These are phyloP conservation scores for Mycena galopus DNA, from an alignment of 768 basidiomycete genomes.

Conservation along the genomic window DNA sequence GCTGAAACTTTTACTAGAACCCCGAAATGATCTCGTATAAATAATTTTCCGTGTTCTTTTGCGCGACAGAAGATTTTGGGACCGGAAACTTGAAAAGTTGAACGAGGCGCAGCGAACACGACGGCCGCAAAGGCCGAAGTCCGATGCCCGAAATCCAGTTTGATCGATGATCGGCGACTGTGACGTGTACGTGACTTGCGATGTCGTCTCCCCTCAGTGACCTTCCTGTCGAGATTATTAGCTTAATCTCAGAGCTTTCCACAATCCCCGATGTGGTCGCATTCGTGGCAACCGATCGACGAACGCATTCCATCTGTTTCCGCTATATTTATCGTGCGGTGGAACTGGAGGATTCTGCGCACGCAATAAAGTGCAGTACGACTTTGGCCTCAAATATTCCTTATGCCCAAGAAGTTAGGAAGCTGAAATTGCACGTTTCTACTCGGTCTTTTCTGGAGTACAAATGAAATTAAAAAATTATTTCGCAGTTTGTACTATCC, in stretches of 20 bases:
- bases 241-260: background rate
- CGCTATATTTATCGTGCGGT: background rate
- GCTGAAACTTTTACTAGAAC: too few relatives aligned
- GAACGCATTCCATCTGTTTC: background rate
- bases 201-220: background rate
- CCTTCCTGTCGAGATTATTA: conserved; percentile 3
- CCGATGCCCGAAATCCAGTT: too few relatives aligned
- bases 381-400: background rate
- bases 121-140: too few relatives aligned
- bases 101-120: too few relatives aligned
- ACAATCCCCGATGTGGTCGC: background rate
- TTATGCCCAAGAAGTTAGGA: background rate
- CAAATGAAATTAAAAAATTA: background rate
- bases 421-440: background rate
- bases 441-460: too few relatives aligned
- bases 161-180: background rate
- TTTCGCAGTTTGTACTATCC: background rate
- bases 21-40: too few relatives aligned
- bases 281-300: background rate
- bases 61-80: too few relatives aligned
- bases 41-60: too few relatives aligned
- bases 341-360: background rate
- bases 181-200: background rate
- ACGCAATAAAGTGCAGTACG: background rate
- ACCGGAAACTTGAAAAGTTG: too few relatives aligned